phyloP scores from a whole-genome alignment of 148 eudicot genomes.

The Agrostemma githago region DNA sequence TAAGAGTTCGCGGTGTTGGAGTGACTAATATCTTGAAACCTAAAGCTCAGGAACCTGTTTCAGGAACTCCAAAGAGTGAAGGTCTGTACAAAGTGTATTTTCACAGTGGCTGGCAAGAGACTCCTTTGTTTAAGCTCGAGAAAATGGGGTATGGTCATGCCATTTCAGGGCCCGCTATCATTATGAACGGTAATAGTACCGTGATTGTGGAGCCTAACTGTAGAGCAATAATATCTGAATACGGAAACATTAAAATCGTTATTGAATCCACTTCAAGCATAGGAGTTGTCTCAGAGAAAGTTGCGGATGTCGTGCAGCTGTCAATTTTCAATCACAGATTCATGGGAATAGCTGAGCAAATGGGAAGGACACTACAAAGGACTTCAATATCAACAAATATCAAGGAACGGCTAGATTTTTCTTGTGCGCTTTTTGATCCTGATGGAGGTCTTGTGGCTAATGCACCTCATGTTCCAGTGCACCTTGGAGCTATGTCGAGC shows the following conservation, averaged over 20 bases:
- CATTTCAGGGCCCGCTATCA: constrained; percentile 77
- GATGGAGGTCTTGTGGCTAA: constrained; percentile 95
- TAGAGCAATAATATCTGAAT: constrained; percentile 69
- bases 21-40: constrained; percentile 90
- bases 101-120: constrained; percentile 62
- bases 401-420: constrained; percentile 89
- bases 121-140: constrained; percentile 84
- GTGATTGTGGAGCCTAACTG: constrained; percentile 85
- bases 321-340: constrained; percentile 93
- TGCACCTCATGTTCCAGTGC: constrained; percentile 99
- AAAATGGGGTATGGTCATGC: constrained; percentile 61
- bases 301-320: constrained; percentile 95
- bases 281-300: constrained; percentile 52
- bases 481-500: constrained; percentile 99
- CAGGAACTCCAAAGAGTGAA: constrained; percentile 49
- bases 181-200: constrained; percentile 98
- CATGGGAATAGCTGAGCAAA: constrained; percentile 99
- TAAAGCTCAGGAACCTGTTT: constrained; percentile 37
- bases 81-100: constrained; percentile 63
- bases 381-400: constrained; percentile 97
- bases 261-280: constrained; percentile 45
- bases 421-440: constrained; percentile 96
- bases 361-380: constrained; percentile 95
- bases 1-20: constrained; percentile 93
- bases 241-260: constrained; percentile 84